phyloP scores from a whole-genome alignment of 805 yeast species.

The Metschnikowia dekortorum region DNA sequence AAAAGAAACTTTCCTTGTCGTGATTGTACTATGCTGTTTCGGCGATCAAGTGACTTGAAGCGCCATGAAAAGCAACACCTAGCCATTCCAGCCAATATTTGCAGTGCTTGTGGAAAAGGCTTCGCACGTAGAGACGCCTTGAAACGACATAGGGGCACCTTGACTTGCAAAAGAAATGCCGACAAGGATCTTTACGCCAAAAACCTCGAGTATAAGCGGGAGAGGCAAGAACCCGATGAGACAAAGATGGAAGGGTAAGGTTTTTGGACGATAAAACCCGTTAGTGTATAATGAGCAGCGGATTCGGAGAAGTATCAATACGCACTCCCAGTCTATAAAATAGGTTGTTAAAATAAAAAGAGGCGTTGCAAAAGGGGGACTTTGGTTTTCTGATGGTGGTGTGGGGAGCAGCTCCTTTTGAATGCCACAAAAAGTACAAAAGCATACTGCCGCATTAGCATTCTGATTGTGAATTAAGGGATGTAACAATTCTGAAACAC shows the following conservation, averaged over 20 bases:
- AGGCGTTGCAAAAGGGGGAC: too few relatives aligned
- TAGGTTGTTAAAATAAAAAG: too few relatives aligned
- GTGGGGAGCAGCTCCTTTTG: neutral
- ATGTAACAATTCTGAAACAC: neutral
- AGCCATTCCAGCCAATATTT: conserved; percentile 67
- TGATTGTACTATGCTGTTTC: conserved; percentile 59
- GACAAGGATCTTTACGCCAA: conserved; percentile 42
- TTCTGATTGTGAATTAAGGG: neutral
- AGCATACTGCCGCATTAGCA: neutral
- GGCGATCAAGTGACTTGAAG: conserved; percentile 65
- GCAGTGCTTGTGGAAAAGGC: conserved; percentile 74
- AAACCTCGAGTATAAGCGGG: conserved; percentile 22
- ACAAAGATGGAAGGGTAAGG: neutral
- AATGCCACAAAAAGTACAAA: neutral
- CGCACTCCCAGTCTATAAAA: too few relatives aligned
- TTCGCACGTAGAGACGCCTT: conserved; percentile 81
- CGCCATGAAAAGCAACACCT: conserved; percentile 75
- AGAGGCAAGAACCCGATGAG: neutral
- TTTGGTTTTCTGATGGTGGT: too few relatives aligned
- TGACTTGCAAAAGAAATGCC: conserved; percentile 71
- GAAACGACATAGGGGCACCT: conserved; percentile 68
- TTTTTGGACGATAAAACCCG: neutral
- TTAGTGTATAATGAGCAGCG: too few relatives aligned
- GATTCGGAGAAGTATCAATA: too few relatives aligned
- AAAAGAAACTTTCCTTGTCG: conserved; percentile 49